Conservation (phyloP, 148 eudicot genomes). For the Persicaria tinctoria region DNA sequence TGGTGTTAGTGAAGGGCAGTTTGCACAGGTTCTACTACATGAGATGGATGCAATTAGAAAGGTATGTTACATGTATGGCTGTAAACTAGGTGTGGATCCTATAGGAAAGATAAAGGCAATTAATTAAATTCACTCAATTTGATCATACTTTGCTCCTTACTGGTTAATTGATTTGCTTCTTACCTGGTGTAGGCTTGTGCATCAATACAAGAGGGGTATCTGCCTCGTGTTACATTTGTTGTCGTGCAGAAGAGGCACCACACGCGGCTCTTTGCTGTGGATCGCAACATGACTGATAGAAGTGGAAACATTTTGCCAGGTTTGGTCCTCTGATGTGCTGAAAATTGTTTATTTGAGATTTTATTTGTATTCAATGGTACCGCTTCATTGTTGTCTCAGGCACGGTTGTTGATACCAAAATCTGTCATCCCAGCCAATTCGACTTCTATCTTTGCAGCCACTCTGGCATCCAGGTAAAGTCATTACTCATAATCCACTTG, state of each 20-base stretch:
- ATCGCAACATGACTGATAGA: constrained; percentile 21
- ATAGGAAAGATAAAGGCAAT: no score
- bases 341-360: no score
- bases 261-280: constrained; percentile 28
- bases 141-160: not conserved
- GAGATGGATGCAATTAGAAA: constrained; percentile 12
- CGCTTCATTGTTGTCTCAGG: constrained; percentile 10
- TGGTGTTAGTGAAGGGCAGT: not conserved
- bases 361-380: not conserved
- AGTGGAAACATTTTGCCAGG: constrained; percentile 43
- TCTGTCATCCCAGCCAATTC: constrained; percentile 23
- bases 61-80: not conserved
- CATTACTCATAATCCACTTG: no score
- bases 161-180: no score
- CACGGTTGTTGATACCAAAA: constrained; percentile 22
- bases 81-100: no score
- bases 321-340: not conserved
- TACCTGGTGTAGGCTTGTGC: constrained; percentile 8
- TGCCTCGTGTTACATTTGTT: constrained; percentile 30
- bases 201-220: constrained; percentile 17
- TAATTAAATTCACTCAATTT: not conserved
- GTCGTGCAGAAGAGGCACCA: constrained; percentile 37
- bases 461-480: constrained; percentile 21
- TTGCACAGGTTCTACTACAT: not conserved
- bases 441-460: constrained; percentile 27